Evolutionary conservation across 2,329 filamentous ascomycete genomes (phyloP).

Genomic region (Pyrenophora teres): DNA sequence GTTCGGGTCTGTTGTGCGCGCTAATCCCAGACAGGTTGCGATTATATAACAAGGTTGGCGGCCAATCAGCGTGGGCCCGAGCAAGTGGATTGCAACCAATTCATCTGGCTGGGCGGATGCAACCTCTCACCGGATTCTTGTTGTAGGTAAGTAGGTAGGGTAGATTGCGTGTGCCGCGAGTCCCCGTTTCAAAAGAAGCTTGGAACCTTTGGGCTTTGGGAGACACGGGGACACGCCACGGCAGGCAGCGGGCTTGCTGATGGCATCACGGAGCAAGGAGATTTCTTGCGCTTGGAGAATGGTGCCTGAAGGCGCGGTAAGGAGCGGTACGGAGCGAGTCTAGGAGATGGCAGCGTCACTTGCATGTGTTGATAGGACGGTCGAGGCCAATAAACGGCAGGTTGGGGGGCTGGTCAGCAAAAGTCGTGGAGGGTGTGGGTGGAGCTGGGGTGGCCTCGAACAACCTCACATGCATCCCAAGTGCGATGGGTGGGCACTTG

Average conservation of each 20-base stretch:
- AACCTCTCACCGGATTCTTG: slow-evolving; percentile 8
- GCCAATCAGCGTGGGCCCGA: background rate
- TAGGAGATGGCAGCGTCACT: slow-evolving; percentile 5
- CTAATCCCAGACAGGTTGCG: background rate
- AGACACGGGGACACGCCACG: slow-evolving; percentile 8
- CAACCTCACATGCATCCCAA: slow-evolving; percentile 16
- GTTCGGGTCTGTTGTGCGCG: background rate
- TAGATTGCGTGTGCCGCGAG: background rate
- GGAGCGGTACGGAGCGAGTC: too few relatives aligned
- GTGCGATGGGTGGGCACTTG: slow-evolving; percentile 16
- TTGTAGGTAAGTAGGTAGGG: background rate
- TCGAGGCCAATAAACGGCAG: slow-evolving; percentile 4
- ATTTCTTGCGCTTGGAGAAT: slow-evolving; percentile 9
- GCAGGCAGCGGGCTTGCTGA: slow-evolving; percentile 2
- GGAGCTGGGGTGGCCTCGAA: slow-evolving; percentile 18
- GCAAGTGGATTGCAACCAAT: background rate
- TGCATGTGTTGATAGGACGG: background rate
- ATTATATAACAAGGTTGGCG: background rate
- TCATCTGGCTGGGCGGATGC: background rate
- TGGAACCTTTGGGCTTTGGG: too few relatives aligned
- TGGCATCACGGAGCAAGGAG: slow-evolving; percentile 5
- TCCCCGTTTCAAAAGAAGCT: background rate
- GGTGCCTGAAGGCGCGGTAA: too few relatives aligned
- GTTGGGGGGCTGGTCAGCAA: slow-evolving; percentile 9
- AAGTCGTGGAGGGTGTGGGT: slow-evolving; percentile 17